phyloP scores from a whole-genome alignment of 2,329 filamentous ascomycete genomes.

The Monosporascus ibericus region DNA sequence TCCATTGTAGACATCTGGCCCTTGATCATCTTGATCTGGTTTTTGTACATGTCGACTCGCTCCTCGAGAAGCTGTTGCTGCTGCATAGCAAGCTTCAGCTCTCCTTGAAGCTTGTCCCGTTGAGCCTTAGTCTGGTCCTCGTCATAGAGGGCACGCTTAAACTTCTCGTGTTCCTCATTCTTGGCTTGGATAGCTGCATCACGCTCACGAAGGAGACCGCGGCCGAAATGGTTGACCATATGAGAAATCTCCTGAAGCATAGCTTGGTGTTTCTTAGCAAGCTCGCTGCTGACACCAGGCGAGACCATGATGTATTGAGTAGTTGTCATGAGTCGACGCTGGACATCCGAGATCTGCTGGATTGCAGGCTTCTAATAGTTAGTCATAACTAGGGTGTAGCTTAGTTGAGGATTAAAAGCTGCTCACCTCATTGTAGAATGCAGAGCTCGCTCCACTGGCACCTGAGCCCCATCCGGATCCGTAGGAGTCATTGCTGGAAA shows the following conservation, averaged over 20 bases:
- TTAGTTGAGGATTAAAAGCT: background rate
- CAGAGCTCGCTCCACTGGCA: background rate
- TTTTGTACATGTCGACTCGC: slow-evolving; percentile 9
- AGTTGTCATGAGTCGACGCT: slow-evolving; percentile 11
- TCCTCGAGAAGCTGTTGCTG: slow-evolving; percentile 11
- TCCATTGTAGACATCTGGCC: slow-evolving; percentile 6
- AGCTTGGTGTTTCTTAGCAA: slow-evolving; percentile 9
- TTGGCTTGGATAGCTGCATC: slow-evolving; percentile 7
- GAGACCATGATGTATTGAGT: slow-evolving; percentile 15
- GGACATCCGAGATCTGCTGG: slow-evolving; percentile 6
- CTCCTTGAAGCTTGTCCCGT: slow-evolving; percentile 1
- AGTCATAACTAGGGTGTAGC: background rate
- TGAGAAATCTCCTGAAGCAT: slow-evolving; percentile 17
- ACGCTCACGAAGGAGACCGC: slow-evolving; percentile 9
- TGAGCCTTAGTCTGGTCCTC: slow-evolving; percentile 3
- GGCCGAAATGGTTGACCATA: slow-evolving; percentile 5
- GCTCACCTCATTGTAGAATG: background rate
- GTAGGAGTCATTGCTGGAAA: slow-evolving; percentile 1
- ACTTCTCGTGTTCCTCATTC: slow-evolving; percentile 7
- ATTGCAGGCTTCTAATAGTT: slow-evolving; percentile 2
- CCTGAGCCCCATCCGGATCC: background rate
- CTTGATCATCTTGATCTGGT: slow-evolving; percentile 4
- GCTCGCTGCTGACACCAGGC: slow-evolving; percentile 10
- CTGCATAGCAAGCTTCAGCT: slow-evolving; percentile 3
- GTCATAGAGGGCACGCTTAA: slow-evolving; percentile 3